Conservation (phyloP, 2,329 filamentous ascomycete genomes). For the Aspergillus ibericus region DNA sequence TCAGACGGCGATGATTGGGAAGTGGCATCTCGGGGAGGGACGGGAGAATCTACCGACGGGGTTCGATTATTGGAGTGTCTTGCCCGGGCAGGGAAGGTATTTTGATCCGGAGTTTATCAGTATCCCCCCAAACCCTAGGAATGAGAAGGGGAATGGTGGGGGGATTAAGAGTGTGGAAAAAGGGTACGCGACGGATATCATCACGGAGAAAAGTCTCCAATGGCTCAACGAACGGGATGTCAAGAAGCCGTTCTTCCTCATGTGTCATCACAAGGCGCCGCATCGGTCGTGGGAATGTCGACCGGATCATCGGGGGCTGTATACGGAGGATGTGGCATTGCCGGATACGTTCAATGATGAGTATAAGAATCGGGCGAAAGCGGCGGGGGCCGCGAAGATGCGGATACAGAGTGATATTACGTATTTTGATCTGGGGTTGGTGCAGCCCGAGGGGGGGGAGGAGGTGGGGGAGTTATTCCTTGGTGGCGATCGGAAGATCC, state of each 20-base stretch:
- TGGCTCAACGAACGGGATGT: constrained; percentile 40
- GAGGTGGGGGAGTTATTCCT: constrained; percentile 1
- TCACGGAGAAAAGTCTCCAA: constrained; percentile 51
- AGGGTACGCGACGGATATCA: constrained; percentile 56
- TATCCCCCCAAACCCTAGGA: too few species aligned
- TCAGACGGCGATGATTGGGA: constrained; percentile 55
- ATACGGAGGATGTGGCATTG: constrained; percentile 47
- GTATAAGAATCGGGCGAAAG: constrained; percentile 55
- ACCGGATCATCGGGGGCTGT: constrained; percentile 50
- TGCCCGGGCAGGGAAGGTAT: constrained; percentile 56
- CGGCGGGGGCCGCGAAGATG: constrained; percentile 54
- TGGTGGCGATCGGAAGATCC: background rate
- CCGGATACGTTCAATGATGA: constrained; percentile 57
- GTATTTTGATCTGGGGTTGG: constrained; percentile 53
- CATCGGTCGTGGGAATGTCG: constrained; percentile 56
- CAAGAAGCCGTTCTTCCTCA: constrained; percentile 52
- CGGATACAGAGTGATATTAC: constrained; percentile 52
- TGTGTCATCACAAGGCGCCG: constrained; percentile 60
- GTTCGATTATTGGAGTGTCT: constrained; percentile 54
- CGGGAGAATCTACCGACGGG: constrained; percentile 48
- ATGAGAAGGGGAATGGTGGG: too few species aligned
- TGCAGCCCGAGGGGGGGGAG: constrained; percentile 51
- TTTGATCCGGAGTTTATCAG: constrained; percentile 54
- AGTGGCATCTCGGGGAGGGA: constrained; percentile 57
- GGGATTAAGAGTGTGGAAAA: constrained; percentile 24